Evolutionary conservation across 352 stramenopile genomes (phyloP), one percentile per base, ranked within the genome.

Genomic region (Phytophthora syringae): DNA sequence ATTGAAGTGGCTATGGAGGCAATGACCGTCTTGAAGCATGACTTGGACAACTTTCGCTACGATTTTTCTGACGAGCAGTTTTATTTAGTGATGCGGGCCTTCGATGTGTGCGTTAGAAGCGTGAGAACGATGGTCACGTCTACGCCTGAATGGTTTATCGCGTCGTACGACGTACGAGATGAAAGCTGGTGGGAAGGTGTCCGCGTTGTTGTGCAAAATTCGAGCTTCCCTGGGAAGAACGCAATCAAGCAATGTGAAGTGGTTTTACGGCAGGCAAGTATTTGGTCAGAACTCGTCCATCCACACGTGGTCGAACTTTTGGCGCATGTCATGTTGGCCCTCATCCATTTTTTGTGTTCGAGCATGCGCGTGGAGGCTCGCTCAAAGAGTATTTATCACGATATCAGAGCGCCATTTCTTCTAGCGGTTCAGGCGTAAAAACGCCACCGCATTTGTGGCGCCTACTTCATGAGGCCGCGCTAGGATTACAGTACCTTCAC

Each of bases 221-320:
- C 39, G 9, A 21, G n/a, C n/a, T n/a, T 15, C 15, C 18, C 34
- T n/a, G 20, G 18, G 36, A 24, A 49, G 16, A 43, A 25, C 47
- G 50, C 24, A 18, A 13, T 4, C 30, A 55, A 30, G 13, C 25
- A 34, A 40, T 56, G 58, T 45, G 64, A 68, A 68, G 12, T 45
- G 51, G 45, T 72, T 28, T 28, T 66, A 27, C 37, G 59, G 16
- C 69, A 73, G 24, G 69, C 69, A 25, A 54, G 57, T 25, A 25
- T 77, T 51, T 74, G 69, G 69, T 77, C 69, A 1, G 58, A 77
- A 20, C 58, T 77, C 13, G 69, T 77, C 45, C 69, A 77, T 22
- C 69, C 69, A 1, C 69, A 77, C 27, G 30, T 77, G 7, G 53
- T 73, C 18, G 68, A 77, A 20, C 64, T 77, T 36, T 72, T 32